A percentile compares a stretch with the other conserved stretches of the same genome.
Conservation (phyloP, 768 basidiomycete genomes). For the Multifurca ochricompacta region DNA sequence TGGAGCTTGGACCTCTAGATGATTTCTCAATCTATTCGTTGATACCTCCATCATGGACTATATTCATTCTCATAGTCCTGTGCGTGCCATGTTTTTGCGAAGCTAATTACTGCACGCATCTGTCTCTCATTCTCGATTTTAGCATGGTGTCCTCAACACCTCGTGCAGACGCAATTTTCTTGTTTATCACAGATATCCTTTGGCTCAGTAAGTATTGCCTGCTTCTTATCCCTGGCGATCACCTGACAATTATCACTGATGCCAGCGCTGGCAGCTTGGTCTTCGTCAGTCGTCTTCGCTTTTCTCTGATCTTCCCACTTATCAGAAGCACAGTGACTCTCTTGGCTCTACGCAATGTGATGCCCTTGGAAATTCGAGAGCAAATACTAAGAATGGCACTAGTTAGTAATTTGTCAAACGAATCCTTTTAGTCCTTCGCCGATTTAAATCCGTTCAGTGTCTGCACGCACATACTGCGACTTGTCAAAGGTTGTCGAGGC, state of each 20-base stretch:
- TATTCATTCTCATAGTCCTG: conserved; percentile 19
- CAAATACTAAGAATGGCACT: conserved; percentile 15
- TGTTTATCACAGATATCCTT: conserved; percentile 17
- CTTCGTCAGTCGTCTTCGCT: conserved; percentile 5
- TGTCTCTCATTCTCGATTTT: background rate
- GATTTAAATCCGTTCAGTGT: conserved; percentile 6
- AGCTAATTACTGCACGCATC: background rate
- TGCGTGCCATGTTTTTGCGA: conserved; percentile 1
- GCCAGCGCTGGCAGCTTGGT: conserved; percentile 20
- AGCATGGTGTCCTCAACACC: conserved; percentile 17
- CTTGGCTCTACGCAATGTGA: conserved; percentile 18
- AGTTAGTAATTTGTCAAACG: conserved; percentile 4
- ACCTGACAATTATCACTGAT: background rate
- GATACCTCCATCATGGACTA: conserved; percentile 19
- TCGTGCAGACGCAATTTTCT: conserved; percentile 12
- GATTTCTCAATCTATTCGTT: conserved; percentile 19
- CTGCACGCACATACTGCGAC: conserved; percentile 20
- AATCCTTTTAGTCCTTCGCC: background rate
- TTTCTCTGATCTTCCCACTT: background rate
- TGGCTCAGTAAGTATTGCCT: conserved; percentile 18
- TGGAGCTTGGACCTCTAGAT: conserved; percentile 8
- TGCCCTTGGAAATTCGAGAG: conserved; percentile 5
- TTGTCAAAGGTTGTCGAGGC: conserved; percentile 20
- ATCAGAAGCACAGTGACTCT: conserved; percentile 5
- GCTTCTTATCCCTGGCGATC: background rate